Evolutionary conservation across 805 yeast species (phyloP).

Genomic region (Blastobotrys muscicola): DNA sequence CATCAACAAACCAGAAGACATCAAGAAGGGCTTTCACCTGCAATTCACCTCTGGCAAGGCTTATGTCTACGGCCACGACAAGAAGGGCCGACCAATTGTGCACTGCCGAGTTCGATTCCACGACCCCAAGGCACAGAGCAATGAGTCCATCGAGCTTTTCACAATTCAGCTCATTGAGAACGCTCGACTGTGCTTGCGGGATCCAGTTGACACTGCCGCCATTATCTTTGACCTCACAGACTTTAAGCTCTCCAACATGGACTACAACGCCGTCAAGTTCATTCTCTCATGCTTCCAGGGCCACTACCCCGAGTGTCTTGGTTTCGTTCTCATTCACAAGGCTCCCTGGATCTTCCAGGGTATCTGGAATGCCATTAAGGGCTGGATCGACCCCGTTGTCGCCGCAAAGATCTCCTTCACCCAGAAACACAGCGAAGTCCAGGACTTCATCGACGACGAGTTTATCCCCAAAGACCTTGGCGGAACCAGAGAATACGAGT

Average conservation of each 20-base stretch:
- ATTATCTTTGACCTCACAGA: conserved; percentile 80
- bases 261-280: conserved; percentile 82
- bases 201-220: conserved; percentile 71
- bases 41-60: conserved; percentile 65
- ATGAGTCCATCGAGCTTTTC: conserved; percentile 63
- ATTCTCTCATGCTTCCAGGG: conserved; percentile 87
- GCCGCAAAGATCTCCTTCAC: conserved; percentile 86
- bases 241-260: conserved; percentile 87
- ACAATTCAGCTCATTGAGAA: conserved; percentile 73
- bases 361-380: conserved; percentile 85
- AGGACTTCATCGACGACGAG: conserved; percentile 46
- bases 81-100: conserved; percentile 67
- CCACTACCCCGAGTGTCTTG: conserved; percentile 91
- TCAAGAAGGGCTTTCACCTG: conserved; percentile 34
- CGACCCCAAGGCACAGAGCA: conserved; percentile 54
- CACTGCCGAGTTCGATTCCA: conserved; percentile 74
- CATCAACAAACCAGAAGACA: conserved; percentile 37
- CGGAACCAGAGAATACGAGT: conserved; percentile 54
- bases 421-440: conserved; percentile 56
- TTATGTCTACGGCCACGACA: conserved; percentile 64
- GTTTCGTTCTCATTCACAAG: conserved; percentile 73
- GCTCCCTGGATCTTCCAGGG: conserved; percentile 98
- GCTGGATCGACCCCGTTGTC: conserved; percentile 95
- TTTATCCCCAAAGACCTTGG: conserved; percentile 66
- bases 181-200: conserved; percentile 63